phyloP scores from a whole-genome alignment of 495 filamentous ascomycete species.

The Zalerion maritima region DNA sequence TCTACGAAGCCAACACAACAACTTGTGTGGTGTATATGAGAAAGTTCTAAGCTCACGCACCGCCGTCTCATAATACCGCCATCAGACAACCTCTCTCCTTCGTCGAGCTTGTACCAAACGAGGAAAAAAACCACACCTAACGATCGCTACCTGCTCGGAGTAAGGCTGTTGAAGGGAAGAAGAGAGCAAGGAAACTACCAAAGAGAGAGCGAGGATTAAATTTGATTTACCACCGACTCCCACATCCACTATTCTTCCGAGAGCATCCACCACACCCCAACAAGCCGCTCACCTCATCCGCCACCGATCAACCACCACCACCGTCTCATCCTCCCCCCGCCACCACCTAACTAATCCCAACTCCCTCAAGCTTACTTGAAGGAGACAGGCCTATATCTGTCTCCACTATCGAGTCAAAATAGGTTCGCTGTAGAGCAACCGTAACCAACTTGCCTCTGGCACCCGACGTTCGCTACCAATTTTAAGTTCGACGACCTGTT shows the following conservation, averaged over 20 bases:
- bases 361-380: constrained; percentile 8
- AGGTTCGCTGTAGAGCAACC: constrained; percentile 12
- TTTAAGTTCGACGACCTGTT: constrained; percentile 3
- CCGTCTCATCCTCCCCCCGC: neutral
- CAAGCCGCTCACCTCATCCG: constrained; percentile 2
- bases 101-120: no score
- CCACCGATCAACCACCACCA: neutral
- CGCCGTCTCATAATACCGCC: no score
- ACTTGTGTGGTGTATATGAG: no score
- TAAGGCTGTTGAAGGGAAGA: no score
- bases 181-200: no score
- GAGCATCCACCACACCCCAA: constrained; percentile 3
- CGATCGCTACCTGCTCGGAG: neutral
- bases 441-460: constrained; percentile 6
- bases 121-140: neutral
- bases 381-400: constrained; percentile 8
- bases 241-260: constrained; percentile 2
- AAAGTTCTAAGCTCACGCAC: no score
- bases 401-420: constrained; percentile 9
- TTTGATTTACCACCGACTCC: no score
- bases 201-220: no score
- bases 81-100: no score
- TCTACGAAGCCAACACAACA: no score
- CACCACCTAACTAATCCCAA: neutral
- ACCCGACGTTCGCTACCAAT: constrained; percentile 1